Percentiles rank a stretch among this genome's conserved stretches.
Evolutionary conservation across 2,329 filamentous ascomycete genomes (phyloP).

Genomic region (Clonostachys rhizophaga): DNA sequence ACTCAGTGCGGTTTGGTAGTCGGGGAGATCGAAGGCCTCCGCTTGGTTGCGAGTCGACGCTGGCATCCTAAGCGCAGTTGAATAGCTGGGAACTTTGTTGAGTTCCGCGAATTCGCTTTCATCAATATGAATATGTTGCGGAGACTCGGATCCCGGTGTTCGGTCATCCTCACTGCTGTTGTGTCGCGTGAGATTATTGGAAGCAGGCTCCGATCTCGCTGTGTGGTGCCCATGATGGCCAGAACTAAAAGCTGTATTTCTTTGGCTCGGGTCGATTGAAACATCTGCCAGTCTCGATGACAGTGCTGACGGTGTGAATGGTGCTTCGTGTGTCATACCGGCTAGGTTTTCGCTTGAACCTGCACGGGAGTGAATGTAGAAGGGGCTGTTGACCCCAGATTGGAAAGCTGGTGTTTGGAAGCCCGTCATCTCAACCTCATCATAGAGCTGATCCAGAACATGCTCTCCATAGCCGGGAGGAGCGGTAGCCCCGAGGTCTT

Average conservation of each 20-base stretch:
- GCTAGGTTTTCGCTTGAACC: constrained; percentile 78
- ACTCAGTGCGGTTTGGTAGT: constrained; percentile 60
- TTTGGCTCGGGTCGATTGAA: constrained; percentile 40
- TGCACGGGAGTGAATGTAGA: constrained; percentile 65
- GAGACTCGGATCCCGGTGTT: constrained; percentile 45
- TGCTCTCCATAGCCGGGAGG: constrained; percentile 94
- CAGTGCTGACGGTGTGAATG: constrained; percentile 43
- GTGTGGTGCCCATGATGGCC: constrained; percentile 33
- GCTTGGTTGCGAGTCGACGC: constrained; percentile 50
- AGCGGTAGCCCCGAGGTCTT: constrained; percentile 60
- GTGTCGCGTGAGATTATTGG: constrained; percentile 44
- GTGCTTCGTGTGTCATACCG: constrained; percentile 28
- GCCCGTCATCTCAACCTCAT: constrained; percentile 76
- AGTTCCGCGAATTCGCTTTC: constrained; percentile 60
- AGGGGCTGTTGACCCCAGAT: constrained; percentile 78
- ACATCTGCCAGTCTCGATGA: constrained; percentile 69
- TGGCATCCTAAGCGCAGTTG: constrained; percentile 65
- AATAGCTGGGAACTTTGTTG: constrained; percentile 73
- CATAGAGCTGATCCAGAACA: constrained; percentile 84
- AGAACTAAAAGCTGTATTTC: constrained; percentile 41
- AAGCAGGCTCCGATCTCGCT: constrained; percentile 34
- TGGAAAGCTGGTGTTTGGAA: constrained; percentile 70
- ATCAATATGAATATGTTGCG: constrained; percentile 51
- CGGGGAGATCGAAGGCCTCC: constrained; percentile 50
- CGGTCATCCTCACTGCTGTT: constrained; percentile 43